Conservation (phyloP, 1,284 basidiomycete genomes). For the Golubevia pallescens region DNA sequence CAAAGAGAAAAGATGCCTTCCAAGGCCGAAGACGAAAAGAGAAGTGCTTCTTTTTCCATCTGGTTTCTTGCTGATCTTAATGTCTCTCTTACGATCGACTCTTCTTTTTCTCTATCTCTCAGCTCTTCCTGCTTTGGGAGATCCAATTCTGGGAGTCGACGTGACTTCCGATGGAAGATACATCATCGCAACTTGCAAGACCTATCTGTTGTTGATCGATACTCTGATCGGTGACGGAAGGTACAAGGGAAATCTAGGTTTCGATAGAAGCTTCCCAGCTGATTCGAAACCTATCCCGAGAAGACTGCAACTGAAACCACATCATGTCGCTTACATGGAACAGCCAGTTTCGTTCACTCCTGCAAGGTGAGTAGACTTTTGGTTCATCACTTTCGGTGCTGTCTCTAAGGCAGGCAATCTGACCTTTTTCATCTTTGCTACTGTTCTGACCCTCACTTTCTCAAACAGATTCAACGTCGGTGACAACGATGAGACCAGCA, state of each 20-base stretch:
- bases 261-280: slow-evolving; percentile 94
- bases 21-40: too few relatives aligned
- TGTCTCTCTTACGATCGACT: too few relatives aligned
- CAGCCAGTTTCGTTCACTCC: slow-evolving; percentile 83
- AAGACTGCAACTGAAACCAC: slow-evolving; percentile 83
- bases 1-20: too few relatives aligned
- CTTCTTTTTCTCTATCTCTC: too few relatives aligned
- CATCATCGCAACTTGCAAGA: slow-evolving; percentile 94
- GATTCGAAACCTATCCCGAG: slow-evolving; percentile 89
- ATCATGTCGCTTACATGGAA: slow-evolving; percentile 95
- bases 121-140: slow-evolving; percentile 90
- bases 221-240: slow-evolving; percentile 90
- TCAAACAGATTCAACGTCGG: slow-evolving; percentile 6
- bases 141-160: slow-evolving; percentile 93
- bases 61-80: too few relatives aligned
- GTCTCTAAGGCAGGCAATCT: too few relatives aligned
- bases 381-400: too few relatives aligned
- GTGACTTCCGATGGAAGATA: slow-evolving; percentile 92
- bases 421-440: too few relatives aligned
- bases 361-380: slow-evolving; percentile 66
- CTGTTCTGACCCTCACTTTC: too few relatives aligned
- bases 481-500: slow-evolving; percentile 79
- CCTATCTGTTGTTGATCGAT: slow-evolving; percentile 91
- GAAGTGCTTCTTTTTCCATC: too few relatives aligned
- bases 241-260: slow-evolving; percentile 84